A percentile compares a stretch with the other conserved stretches of the same genome.
Conservation (phyloP, 2,329 filamentous ascomycete genomes). For the Talaromyces sp. region DNA sequence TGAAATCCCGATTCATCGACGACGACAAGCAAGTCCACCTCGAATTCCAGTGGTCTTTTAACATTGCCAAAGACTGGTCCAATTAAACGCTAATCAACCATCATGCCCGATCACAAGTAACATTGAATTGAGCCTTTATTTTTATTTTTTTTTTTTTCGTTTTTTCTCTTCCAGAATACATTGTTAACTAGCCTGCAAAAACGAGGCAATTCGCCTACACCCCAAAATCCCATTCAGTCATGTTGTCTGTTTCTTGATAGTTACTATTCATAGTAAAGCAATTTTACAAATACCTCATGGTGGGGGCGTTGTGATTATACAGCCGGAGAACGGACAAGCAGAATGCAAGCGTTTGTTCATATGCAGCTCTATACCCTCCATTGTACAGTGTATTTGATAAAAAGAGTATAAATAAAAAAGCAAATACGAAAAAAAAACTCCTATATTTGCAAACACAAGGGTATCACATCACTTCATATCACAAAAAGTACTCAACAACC, state of each 20-base stretch:
- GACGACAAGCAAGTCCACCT: conserved; percentile 90
- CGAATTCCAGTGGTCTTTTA: conserved; percentile 91
- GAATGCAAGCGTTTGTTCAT: not conserved
- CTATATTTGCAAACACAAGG: conserved; percentile 11
- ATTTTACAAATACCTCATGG: not conserved
- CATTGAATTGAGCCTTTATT: not conserved
- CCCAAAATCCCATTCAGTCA: not conserved
- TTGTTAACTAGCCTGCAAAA: not conserved
- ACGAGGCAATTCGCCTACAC: too few species aligned
- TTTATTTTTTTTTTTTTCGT: not conserved
- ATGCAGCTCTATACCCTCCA: conserved; percentile 1
- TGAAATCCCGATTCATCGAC: conserved; percentile 85
- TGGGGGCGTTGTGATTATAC: not conserved
- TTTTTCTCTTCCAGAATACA: not conserved
- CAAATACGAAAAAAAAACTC: conserved; percentile 2
- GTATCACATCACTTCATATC: conserved; percentile 27
- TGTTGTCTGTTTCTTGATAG: not conserved
- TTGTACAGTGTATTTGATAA: not conserved
- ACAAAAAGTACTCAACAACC: conserved; percentile 69
- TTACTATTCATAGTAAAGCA: not conserved
- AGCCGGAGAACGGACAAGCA: not conserved
- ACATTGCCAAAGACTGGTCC: conserved; percentile 91
- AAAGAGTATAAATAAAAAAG: not conserved
- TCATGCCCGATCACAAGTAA: not conserved
- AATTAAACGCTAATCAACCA: not conserved